Percentiles rank a stretch among this genome's conserved stretches.
Evolutionary conservation across 352 stramenopile species (phyloP).

Genomic region (Labyrinthula sp.): DNA sequence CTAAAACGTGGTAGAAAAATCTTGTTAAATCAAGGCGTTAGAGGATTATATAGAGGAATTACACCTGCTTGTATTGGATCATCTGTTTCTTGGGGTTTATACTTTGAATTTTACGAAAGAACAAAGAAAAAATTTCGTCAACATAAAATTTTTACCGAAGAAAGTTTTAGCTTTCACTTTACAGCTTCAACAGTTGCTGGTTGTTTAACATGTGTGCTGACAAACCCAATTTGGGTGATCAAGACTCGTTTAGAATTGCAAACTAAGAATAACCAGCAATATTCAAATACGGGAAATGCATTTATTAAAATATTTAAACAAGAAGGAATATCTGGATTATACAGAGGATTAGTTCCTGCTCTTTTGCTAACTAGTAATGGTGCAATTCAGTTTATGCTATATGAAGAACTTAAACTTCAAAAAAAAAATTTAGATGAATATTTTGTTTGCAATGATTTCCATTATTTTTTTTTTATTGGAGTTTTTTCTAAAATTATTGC

Average conservation of each 20-base stretch:
- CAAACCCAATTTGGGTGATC: slow-evolving; percentile 94
- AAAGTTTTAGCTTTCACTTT: background rate
- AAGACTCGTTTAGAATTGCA: slow-evolving; percentile 89
- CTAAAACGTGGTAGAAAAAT: no score
- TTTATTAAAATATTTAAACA: slow-evolving; percentile 71
- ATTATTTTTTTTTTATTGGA: slow-evolving; percentile 33
- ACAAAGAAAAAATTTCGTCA: slow-evolving; percentile 49
- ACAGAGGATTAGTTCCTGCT: slow-evolving; percentile 68
- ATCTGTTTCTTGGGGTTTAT: slow-evolving; percentile 82
- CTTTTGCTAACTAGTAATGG: slow-evolving; percentile 85
- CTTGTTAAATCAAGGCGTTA: slow-evolving; percentile 49
- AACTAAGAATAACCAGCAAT: slow-evolving; percentile 29
- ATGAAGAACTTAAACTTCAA: slow-evolving; percentile 61
- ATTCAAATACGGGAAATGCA: slow-evolving; percentile 51
- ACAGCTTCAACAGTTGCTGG: slow-evolving; percentile 38
- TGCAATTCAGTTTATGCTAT: slow-evolving; percentile 74
- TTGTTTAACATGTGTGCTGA: slow-evolving; percentile 74
- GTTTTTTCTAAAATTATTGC: slow-evolving; percentile 18
- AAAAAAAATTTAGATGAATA: background rate
- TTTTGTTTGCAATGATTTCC: background rate
- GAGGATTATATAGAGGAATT: slow-evolving; percentile 72
- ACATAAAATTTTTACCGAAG: background rate
- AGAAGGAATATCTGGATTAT: slow-evolving; percentile 73
- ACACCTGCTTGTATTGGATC: slow-evolving; percentile 78
- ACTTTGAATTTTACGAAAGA: slow-evolving; percentile 93